Conservation (phyloP, 441 rosid genomes). For the Flueggea neowawraea region DNA sequence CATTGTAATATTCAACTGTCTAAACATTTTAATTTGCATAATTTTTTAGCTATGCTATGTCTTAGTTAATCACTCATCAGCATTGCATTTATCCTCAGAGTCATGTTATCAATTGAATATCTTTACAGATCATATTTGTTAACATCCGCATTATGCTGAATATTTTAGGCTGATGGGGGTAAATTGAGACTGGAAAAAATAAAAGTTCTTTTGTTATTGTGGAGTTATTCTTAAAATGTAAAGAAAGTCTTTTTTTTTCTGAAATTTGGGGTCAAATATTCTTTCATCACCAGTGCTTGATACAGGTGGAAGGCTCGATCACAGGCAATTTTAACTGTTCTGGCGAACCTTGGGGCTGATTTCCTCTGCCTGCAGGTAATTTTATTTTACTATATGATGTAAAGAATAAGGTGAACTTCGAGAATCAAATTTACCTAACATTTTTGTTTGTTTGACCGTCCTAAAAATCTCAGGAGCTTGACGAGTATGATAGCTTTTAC, state of each 20-base stretch:
- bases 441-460: neutral
- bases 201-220: neutral
- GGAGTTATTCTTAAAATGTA: neutral
- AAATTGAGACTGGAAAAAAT: no score
- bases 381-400: neutral
- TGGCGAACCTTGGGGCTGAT: constrained; percentile 57
- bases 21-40: no score
- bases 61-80: no score
- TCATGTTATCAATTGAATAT: no score
- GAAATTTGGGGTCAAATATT: constrained; percentile 1
- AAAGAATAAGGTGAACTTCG: no score
- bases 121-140: no score
- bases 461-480: constrained; percentile 70
- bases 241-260: neutral
- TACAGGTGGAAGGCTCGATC: constrained; percentile 93
- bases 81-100: no score
- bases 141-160: no score
- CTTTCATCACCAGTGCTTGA: constrained; percentile 13
- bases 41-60: no score
- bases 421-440: neutral
- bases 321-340: constrained; percentile 58
- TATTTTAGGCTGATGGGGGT: no score
- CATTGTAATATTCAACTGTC: no score
- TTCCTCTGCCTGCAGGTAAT: constrained; percentile 88
- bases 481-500: constrained; percentile 76